Base-by-base conservation (phyloP, 2,329 filamentous ascomycete genomes). In the Colletotrichum gloeosporioides region DNA sequence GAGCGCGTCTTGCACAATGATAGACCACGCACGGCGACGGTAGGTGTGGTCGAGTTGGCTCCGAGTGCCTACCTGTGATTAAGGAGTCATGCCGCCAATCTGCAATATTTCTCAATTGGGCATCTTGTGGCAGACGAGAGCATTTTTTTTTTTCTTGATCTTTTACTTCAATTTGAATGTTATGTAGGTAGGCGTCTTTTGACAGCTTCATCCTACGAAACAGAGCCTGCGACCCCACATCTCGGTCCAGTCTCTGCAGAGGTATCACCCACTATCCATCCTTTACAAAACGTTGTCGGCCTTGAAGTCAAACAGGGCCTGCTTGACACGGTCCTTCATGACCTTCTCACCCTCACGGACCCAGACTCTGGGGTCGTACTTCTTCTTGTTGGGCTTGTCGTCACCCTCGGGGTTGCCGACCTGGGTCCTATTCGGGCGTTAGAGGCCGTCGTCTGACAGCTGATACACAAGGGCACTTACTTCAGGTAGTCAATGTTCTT, bases 341-440 rank as follows among this genome's bases (percentile, higher is more conserved):
- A 94, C 96, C 93, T 98, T 98, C 93, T 99, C 97, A 83, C 96
- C 97, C 90, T 96, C 95, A 77, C 96, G 94, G 78, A 98, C 95
- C 96, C 96, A 98, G 84, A 98, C 95, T 88, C 96, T 93, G 82
- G 96, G 95, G 89, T 95, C 85, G 80, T 79, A 96, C 89, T 90
- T 93, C 90, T 98, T 99, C 95, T 99, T 99, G 93, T 99, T 99
- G 84, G 97, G 96, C 94, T 99, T 99, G 89, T 98, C 95, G 25
- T 92, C 93, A 77, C 96, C 96, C 67, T 99, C 96, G 80, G 96
- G 96, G 92, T 99, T 99, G 83, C 97, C 97, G 81, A 99, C 94
- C 83, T 95, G 92, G 77, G 90, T 92, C 89, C 91, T 88, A 81
- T 8, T 34, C 29, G 15, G 44, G 49, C 44, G 25, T 70, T 32